Percentiles rank a stretch among this genome's conserved stretches.
Conservation (phyloP, 2,329 filamentous ascomycete genomes). For the Lasiodiplodia citricola region DNA sequence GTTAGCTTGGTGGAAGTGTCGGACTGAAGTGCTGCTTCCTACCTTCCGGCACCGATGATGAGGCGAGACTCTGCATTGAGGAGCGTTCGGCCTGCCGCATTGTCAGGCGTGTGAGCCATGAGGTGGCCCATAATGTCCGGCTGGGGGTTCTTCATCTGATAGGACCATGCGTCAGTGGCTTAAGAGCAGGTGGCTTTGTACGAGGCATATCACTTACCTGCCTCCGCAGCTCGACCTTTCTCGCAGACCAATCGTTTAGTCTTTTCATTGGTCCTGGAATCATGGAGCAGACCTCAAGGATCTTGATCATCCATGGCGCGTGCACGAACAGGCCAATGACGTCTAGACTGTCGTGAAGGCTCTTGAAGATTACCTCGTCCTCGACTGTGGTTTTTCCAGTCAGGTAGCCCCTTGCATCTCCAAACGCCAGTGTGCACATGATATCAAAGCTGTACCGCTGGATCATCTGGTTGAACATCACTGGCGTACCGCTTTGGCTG, state of each 20-base stretch:
- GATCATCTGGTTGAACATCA: conserved; percentile 41
- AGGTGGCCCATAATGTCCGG: conserved; percentile 36
- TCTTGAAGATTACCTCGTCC: conserved; percentile 40
- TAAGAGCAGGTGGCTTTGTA: neutral
- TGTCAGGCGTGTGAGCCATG: conserved; percentile 32
- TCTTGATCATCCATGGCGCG: conserved; percentile 38
- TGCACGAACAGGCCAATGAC: conserved; percentile 35
- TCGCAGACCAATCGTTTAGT: conserved; percentile 34
- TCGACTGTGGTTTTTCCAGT: conserved; percentile 39
- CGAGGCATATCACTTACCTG: conserved; percentile 27
- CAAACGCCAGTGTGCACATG: conserved; percentile 54
- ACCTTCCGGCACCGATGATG: conserved; percentile 39
- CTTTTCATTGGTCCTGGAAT: conserved; percentile 36
- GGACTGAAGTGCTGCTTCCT: no score
- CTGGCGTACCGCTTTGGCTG: conserved; percentile 39
- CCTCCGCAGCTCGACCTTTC: conserved; percentile 34
- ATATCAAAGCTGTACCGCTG: conserved; percentile 53
- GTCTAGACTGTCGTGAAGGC: conserved; percentile 42
- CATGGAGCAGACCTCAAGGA: conserved; percentile 31
- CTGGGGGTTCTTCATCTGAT: conserved; percentile 28
- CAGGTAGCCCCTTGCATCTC: conserved; percentile 45
- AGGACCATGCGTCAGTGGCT: neutral
- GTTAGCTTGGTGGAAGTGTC: no score
- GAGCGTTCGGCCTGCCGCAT: conserved; percentile 30
- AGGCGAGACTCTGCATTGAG: conserved; percentile 39